These are phyloP conservation scores for Boletus edulis DNA, from an alignment of 768 basidiomycete species.

Conservation along the genomic window DNA sequence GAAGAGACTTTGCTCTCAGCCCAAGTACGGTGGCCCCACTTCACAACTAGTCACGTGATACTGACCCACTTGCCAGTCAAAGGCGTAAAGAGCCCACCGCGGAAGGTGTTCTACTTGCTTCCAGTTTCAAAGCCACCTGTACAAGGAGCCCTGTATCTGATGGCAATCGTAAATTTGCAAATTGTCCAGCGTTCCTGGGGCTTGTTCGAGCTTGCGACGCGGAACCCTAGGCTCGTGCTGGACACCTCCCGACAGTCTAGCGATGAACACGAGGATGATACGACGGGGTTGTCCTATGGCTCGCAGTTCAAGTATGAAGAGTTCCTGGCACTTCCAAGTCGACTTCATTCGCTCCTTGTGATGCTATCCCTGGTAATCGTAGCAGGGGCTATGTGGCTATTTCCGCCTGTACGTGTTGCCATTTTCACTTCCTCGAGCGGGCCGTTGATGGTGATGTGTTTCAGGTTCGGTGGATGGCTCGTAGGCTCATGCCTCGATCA, in stretches of 20 bases:
- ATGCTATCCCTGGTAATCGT: constrained; percentile 32
- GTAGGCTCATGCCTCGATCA: constrained; percentile 47
- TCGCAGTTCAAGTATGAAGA: constrained; percentile 76
- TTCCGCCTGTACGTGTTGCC: constrained; percentile 36
- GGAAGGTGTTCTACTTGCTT: constrained; percentile 36
- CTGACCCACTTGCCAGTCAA: constrained; percentile 25
- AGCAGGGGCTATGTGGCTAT: constrained; percentile 26
- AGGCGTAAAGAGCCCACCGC: constrained; percentile 28
- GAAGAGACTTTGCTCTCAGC: constrained; percentile 39
- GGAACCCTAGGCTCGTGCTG: constrained; percentile 17
- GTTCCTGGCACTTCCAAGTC: constrained; percentile 45
- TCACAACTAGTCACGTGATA: not conserved
- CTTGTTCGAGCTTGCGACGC: constrained; percentile 37
- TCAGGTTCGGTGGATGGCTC: constrained; percentile 53
- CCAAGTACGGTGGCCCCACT: constrained; percentile 34
- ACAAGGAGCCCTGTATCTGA: constrained; percentile 43
- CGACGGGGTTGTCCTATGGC: constrained; percentile 50
- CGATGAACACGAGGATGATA: constrained; percentile 15
- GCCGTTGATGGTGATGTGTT: not conserved
- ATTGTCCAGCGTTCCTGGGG: constrained; percentile 60
- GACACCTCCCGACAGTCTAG: constrained; percentile 13
- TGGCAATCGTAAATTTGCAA: constrained; percentile 43
- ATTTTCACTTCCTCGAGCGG: not conserved
- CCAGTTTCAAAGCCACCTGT: constrained; percentile 31
- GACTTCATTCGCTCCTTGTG: constrained; percentile 39